Evolutionary conservation across 352 stramenopile genomes (phyloP).

Genomic region (Halophytophthora polymorphica): DNA sequence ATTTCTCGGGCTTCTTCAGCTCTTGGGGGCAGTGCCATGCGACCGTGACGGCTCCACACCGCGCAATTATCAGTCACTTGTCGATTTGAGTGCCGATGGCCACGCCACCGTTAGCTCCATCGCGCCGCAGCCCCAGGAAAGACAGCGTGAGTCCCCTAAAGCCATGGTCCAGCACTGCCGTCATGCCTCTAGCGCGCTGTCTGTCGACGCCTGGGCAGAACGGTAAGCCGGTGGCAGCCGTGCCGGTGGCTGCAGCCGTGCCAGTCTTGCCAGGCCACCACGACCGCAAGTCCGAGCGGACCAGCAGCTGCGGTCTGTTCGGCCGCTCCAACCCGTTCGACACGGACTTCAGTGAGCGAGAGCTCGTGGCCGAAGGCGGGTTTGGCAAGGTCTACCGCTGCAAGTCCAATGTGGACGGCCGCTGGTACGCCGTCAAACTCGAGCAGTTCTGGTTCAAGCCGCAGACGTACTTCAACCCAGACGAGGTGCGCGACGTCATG

Average conservation of each 20-base stretch:
- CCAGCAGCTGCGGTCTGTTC: constrained; percentile 38
- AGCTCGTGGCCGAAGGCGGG: constrained; percentile 66
- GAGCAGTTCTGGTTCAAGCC: constrained; percentile 85
- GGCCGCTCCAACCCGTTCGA: constrained; percentile 74
- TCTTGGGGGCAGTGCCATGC: too few relatives aligned
- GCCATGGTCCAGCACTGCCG: constrained; percentile 17
- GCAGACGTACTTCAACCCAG: constrained; percentile 73
- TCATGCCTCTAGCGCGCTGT: constrained; percentile 52
- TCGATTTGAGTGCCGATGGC: constrained; percentile 12
- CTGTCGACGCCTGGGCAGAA: constrained; percentile 51
- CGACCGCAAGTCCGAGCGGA: constrained; percentile 28
- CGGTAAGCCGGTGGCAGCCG: constrained; percentile 13
- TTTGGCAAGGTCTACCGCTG: constrained; percentile 83
- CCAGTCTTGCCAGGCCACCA: constrained; percentile 9
- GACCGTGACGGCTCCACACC: too few relatives aligned
- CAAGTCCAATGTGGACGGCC: constrained; percentile 62
- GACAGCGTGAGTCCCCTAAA: constrained; percentile 18
- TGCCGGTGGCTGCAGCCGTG: constrained; percentile 1
- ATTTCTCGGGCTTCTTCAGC: too few relatives aligned
- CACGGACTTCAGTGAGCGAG: constrained; percentile 67
- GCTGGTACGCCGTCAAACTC: constrained; percentile 78
- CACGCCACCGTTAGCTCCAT: constrained; percentile 7
- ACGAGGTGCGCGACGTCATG: constrained; percentile 88
- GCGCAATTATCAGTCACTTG: too few relatives aligned
- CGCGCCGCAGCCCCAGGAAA: constrained; percentile 10